phyloP scores from a whole-genome alignment of 2,329 filamentous ascomycete genomes.

The Botrytis byssoidea region DNA sequence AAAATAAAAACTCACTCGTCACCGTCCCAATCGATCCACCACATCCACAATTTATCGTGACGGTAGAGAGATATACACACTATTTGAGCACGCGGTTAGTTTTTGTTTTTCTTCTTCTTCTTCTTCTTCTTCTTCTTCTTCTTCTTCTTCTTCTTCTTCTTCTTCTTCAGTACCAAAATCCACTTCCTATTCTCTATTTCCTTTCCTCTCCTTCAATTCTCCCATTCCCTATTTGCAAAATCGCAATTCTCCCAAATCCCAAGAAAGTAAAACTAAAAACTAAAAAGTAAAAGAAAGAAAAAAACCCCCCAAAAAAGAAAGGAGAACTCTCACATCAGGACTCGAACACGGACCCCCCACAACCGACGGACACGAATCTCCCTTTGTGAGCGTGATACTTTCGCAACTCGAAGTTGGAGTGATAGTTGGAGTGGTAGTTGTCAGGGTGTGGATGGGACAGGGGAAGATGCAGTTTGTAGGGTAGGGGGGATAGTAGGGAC shows the following conservation, averaged over 20 bases:
- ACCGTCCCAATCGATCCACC: constrained; percentile 16
- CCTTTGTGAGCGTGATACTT: not conserved
- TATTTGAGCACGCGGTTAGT: not conserved
- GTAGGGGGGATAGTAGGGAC: constrained; percentile 15
- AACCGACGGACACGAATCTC: not conserved
- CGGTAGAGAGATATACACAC: constrained; percentile 18
- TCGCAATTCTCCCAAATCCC: too few species aligned
- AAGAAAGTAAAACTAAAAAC: not conserved
- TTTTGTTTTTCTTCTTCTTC: not conserved
- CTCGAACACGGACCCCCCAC: not conserved
- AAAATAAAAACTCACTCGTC: constrained; percentile 8
- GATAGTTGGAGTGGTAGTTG: too few species aligned
- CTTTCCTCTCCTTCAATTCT: too few species aligned
- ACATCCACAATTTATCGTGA: constrained; percentile 27
- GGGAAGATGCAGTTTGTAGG: not conserved
- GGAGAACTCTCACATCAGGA: not conserved
- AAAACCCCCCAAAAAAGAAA: not conserved
- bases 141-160: too few species aligned
- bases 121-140: not conserved
- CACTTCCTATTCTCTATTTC: too few species aligned
- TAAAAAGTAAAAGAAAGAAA: not conserved
- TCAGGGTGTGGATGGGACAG: not conserved
- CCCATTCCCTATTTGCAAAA: too few species aligned
- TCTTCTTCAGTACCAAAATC: too few species aligned
- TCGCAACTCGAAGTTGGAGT: not conserved